Conservation (phyloP, 306 rosid species). For the Biancaea sappan region DNA sequence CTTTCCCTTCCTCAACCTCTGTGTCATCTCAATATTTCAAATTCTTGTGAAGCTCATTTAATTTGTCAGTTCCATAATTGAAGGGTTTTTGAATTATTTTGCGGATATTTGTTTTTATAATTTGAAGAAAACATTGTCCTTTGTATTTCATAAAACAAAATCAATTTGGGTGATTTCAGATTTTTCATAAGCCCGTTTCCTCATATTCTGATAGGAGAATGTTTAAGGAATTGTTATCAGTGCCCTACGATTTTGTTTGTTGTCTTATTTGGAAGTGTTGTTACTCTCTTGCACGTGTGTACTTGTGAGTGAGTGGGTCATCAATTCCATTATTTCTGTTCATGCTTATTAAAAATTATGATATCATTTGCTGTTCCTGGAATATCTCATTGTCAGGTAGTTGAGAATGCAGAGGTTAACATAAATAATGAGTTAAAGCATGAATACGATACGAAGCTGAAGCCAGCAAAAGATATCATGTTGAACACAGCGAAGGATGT, state of each 20-base stretch:
- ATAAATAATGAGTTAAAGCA: constrained; percentile 38
- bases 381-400: constrained; percentile 41
- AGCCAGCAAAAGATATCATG: constrained; percentile 33
- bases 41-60: constrained; percentile 30
- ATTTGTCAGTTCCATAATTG: constrained; percentile 28
- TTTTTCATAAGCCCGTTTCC: background rate
- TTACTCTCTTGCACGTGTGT: background rate
- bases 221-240: constrained; percentile 4
- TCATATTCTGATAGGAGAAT: background rate
- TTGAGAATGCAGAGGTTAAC: constrained; percentile 40
- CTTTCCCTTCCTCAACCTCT: constrained; percentile 24
- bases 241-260: constrained; percentile 6
- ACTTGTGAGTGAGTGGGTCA: background rate
- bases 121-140: background rate
- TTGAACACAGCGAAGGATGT: constrained; percentile 34
- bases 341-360: constrained; percentile 8
- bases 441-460: constrained; percentile 40
- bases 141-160: background rate
- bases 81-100: constrained; percentile 9
- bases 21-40: constrained; percentile 32
- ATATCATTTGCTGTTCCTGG: constrained; percentile 7
- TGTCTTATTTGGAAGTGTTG: background rate
- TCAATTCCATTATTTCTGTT: constrained; percentile 1
- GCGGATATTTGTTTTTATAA: constrained; percentile 26
- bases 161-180: background rate